Evolutionary conservation across 2,329 filamentous ascomycete species (phyloP).

Genomic region (Aureobasidium sp.): DNA sequence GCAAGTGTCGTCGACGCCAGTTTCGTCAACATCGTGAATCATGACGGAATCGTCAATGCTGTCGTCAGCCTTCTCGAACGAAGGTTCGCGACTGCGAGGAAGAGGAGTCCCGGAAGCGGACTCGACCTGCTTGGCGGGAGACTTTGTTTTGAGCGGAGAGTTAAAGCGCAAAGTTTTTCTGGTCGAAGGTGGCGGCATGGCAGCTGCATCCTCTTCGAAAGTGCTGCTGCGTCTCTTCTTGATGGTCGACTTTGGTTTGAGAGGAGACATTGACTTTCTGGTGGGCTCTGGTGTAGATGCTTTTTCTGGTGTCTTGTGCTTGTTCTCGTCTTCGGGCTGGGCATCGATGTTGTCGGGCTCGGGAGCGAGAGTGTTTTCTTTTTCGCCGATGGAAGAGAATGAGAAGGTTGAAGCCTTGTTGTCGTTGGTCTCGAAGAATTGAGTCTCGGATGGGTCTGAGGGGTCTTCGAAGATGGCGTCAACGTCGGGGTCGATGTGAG

Average conservation of each 20-base stretch:
- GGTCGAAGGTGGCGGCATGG: slow-evolving; percentile 11
- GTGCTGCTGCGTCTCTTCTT: slow-evolving; percentile 17
- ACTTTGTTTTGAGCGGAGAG: slow-evolving; percentile 14
- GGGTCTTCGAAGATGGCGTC: slow-evolving; percentile 12
- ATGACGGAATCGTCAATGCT: slow-evolving; percentile 1
- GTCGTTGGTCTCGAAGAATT: slow-evolving; percentile 5
- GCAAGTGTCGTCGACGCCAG: slow-evolving; percentile 55
- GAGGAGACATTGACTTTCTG: slow-evolving; percentile 16
- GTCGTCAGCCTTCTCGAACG: not conserved
- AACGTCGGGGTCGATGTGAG: slow-evolving; percentile 1
- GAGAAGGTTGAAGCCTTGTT: not conserved
- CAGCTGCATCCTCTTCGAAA: not conserved
- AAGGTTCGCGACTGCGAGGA: slow-evolving; percentile 13
- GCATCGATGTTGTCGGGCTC: not conserved
- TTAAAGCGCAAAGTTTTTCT: slow-evolving; percentile 18
- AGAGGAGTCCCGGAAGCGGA: slow-evolving; percentile 16
- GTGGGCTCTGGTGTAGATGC: slow-evolving; percentile 12
- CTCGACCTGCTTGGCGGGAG: slow-evolving; percentile 6
- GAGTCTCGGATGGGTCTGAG: not conserved
- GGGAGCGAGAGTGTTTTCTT: slow-evolving; percentile 3
- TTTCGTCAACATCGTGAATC: slow-evolving; percentile 23
- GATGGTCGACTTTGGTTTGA: slow-evolving; percentile 19
- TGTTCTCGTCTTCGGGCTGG: slow-evolving; percentile 25
- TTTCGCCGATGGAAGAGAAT: not conserved
- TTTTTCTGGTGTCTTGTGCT: slow-evolving; percentile 14